A percentile compares a stretch with the other conserved stretches of the same genome.
phyloP scores from a whole-genome alignment of 1,139 yeast genomes.

The Nakaseomyces sp. region DNA sequence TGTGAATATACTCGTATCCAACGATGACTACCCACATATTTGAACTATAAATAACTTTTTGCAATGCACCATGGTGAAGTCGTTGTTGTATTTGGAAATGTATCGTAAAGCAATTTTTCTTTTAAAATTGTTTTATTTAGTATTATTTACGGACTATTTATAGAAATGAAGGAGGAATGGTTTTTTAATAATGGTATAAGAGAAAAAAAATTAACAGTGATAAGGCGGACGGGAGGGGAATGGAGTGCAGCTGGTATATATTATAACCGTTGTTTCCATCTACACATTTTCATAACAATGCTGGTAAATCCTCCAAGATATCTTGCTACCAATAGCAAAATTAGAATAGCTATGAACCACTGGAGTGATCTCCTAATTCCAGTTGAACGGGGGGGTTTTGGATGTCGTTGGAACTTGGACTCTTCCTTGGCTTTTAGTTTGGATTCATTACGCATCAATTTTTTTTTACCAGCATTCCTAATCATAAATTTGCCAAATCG shows the following conservation, averaged over 20 bases:
- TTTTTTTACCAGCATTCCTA: constrained; percentile 5
- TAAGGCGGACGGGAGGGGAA: too few relatives aligned
- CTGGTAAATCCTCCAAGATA: not conserved
- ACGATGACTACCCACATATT: too few relatives aligned
- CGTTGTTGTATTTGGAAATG: too few relatives aligned
- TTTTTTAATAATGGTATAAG: too few relatives aligned
- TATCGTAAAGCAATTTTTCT: too few relatives aligned
- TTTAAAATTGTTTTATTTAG: too few relatives aligned
- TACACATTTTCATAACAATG: not conserved
- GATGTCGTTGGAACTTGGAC: not conserved
- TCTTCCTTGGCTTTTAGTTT: not conserved
- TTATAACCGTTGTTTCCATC: not conserved
- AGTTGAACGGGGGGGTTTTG: not conserved
- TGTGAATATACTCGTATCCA: too few relatives aligned
- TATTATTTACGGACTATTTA: too few relatives aligned
- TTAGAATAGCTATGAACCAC: not conserved
- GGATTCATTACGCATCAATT: not conserved
- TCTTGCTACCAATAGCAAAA: not conserved
- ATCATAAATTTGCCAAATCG: constrained; percentile 11
- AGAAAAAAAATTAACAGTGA: not conserved
- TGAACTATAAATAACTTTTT: too few relatives aligned
- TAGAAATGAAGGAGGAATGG: too few relatives aligned
- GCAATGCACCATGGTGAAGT: too few relatives aligned
- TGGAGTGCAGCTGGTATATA: too few relatives aligned
- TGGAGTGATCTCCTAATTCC: not conserved